phyloP scores from a whole-genome alignment of 306 rosid genomes.

The Cotoneaster glaucophyllus region DNA sequence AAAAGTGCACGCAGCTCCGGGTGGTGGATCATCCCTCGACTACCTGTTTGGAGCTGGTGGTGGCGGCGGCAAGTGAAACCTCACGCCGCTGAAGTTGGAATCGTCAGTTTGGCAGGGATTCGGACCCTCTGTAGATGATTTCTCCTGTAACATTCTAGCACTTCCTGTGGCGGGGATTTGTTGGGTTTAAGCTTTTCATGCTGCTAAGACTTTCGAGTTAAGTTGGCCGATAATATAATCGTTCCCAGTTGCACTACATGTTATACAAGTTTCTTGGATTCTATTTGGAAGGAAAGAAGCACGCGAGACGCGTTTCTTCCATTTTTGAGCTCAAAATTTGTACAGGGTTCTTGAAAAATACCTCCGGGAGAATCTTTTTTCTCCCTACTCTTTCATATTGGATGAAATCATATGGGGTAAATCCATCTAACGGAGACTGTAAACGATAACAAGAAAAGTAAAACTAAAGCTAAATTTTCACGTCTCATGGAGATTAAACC shows the following conservation, averaged over 20 bases:
- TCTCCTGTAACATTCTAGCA: neutral
- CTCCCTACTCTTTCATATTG: no score
- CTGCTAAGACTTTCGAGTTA: neutral
- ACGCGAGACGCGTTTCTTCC: neutral
- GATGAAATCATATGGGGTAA: no score
- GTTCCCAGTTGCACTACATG: neutral
- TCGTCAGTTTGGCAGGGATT: neutral
- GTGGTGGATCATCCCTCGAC: conserved; percentile 16
- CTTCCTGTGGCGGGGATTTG: neutral
- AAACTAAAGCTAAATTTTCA: neutral
- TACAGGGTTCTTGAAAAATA: no score
- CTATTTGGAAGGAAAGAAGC: neutral
- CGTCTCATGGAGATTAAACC: conserved; percentile 15
- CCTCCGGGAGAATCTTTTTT: no score
- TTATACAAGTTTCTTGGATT: neutral
- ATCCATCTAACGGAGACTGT: neutral
- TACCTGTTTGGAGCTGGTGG: conserved; percentile 16
- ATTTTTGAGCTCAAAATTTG: no score
- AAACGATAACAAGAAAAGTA: neutral
- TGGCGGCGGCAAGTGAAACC: neutral
- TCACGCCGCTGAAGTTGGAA: neutral
- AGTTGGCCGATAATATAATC: neutral
- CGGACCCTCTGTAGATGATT: conserved; percentile 4
- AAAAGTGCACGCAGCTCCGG: conserved; percentile 13
- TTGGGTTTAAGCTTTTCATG: neutral